Conservation (phyloP, 1,139 yeast species). For the Pichia inconspicua region DNA sequence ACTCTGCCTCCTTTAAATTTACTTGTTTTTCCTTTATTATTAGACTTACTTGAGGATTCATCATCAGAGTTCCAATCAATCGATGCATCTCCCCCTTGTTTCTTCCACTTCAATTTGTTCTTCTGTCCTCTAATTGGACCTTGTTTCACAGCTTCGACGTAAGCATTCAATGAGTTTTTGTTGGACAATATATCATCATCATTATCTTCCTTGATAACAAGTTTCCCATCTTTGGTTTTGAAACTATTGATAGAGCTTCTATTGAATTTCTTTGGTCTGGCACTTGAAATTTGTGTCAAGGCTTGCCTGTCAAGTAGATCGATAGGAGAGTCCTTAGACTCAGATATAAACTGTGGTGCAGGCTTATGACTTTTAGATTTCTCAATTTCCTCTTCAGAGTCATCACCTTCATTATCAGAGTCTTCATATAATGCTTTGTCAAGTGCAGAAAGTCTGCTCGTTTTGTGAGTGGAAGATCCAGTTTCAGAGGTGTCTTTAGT, state of each 20-base stretch:
- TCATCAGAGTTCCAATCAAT: conserved; percentile 41
- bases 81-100: conserved; percentile 47
- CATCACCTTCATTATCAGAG: conserved; percentile 37
- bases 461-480: conserved; percentile 28
- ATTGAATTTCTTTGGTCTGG: conserved; percentile 57
- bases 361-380: conserved; percentile 25
- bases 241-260: conserved; percentile 38
- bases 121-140: conserved; percentile 92
- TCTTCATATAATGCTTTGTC: conserved; percentile 64
- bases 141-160: conserved; percentile 84
- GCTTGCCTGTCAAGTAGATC: conserved; percentile 83
- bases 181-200: conserved; percentile 46
- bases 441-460: conserved; percentile 49
- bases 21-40: conserved; percentile 3
- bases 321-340: conserved; percentile 74
- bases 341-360: conserved; percentile 59
- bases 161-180: conserved; percentile 72
- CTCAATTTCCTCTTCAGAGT: conserved; percentile 37
- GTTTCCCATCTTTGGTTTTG: conserved; percentile 43
- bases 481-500: conserved; percentile 42
- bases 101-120: conserved; percentile 81
- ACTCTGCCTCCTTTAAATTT: conserved; percentile 18
- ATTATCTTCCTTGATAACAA: conserved; percentile 39
- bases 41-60: conserved; percentile 8
- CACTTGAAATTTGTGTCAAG: conserved; percentile 77